These are phyloP conservation scores for Galerina sulciceps DNA, from an alignment of 768 basidiomycete species.

Conservation along the genomic window DNA sequence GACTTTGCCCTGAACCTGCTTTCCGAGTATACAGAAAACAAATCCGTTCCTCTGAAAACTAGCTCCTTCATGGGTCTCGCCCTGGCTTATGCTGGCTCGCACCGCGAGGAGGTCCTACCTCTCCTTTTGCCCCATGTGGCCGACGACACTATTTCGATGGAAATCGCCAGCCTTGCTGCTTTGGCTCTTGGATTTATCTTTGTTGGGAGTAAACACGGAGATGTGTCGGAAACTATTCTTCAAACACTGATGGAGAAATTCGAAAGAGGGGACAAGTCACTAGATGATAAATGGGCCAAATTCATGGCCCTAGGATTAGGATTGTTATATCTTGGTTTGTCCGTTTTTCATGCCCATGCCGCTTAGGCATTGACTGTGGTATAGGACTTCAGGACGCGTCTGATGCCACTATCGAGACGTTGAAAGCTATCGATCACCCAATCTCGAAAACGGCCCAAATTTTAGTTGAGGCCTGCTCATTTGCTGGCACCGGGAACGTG, in stretches of 20 bases:
- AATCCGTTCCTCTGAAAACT: constrained; percentile 80
- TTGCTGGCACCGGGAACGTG: constrained; percentile 94
- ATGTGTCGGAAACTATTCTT: constrained; percentile 86
- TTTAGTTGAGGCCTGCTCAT: constrained; percentile 92
- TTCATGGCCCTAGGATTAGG: constrained; percentile 92
- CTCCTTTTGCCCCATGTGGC: constrained; percentile 81
- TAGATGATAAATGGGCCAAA: constrained; percentile 93
- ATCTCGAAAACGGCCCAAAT: constrained; percentile 90
- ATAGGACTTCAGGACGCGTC: constrained; percentile 90
- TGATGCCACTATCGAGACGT: constrained; percentile 91
- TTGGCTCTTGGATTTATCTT: constrained; percentile 94
- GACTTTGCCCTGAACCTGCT: constrained; percentile 93
- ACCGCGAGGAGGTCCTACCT: constrained; percentile 80
- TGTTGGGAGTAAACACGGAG: constrained; percentile 93
- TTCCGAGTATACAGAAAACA: constrained; percentile 88
- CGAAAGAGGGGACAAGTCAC: constrained; percentile 64
- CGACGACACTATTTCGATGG: constrained; percentile 86
- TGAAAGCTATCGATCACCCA: constrained; percentile 93
- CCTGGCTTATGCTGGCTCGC: constrained; percentile 93
- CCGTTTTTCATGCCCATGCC: neutral
- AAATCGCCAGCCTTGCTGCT: constrained; percentile 84
- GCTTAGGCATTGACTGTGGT: constrained; percentile 1
- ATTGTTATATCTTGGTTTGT: constrained; percentile 85
- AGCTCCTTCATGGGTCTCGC: constrained; percentile 92
- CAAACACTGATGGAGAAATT: constrained; percentile 88